Base-by-base conservation (phyloP, 495 filamentous ascomycete genomes). In the Pseudomonodictys pantanalensis region DNA sequence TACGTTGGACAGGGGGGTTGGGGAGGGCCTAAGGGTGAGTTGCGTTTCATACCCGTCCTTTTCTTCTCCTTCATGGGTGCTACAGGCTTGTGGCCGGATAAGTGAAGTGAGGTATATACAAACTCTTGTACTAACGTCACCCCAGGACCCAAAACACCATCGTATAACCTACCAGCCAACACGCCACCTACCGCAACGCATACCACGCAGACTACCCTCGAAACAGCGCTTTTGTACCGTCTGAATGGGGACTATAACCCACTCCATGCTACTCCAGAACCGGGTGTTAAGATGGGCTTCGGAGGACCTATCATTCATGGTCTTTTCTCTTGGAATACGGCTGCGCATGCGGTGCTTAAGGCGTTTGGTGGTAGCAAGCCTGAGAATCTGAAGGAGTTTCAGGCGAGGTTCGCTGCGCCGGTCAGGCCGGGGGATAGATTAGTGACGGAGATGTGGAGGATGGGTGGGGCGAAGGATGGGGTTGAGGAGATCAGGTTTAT, bases 171-270 rank as follows among this genome's bases (percentile, higher is more conserved):
- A 8, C 91, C 91, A 4, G 71, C 82, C 66, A 86, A 77, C 46
- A 85, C 81, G 73, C 78, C 78, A 54, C 87, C 91, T n/a, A 88
- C 93, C 71, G 86, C 79, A 41, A 78, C 83, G n/a, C 82, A 86
- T 63, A 80, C 80, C 60, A 73, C 83, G 44, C 86, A 88, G 70
- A 91, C 83, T 1, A 87, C 76, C 15, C 56, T 72, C 35, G 83
- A 92, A 71, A 84, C 87, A 0, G 84, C 91, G 12, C 80, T 88
- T 48, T 76, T 95, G 30, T 73, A 73, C 64, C 63, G 86, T 43
- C 79, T 95, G 30, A 93, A 96, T 61, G 91, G 90, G 65, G 91
- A 95, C 72, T 95, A 95, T 71, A 95, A 95, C 76, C 91, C 90
- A 23, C 84, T 95, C 43, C 90, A 95, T 69, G 88, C 89, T 7